Evolutionary conservation across 805 yeast genomes (phyloP), one percentile per base, ranked within the genome.

Genomic region (Lipomyces japonicus): DNA sequence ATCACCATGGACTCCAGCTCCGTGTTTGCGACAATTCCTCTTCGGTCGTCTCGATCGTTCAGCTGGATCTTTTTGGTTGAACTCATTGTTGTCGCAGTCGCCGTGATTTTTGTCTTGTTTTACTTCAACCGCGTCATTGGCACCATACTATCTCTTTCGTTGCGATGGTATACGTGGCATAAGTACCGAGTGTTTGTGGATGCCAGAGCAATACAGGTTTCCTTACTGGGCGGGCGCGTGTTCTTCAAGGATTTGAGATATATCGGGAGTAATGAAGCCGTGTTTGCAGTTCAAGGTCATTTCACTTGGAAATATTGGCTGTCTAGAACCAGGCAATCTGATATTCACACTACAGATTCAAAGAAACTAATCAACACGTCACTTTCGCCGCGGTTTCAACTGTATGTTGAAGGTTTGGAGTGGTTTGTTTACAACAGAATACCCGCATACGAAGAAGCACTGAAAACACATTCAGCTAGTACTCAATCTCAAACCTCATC

Each of bases 271-370:
- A 84, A 90, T 67, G 80, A 80, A 53, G 80, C 95, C 1, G 63
- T 87, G 1, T 77, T 87, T 7, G 73, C 86, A 1, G 75, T 86
- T 24, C 81, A 82, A 53, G 84, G 91, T 1, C 78, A 80, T 59
- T 63, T 91, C 24, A 86, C 95, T 0, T 93, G 97, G 97, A 68
- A 95, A 53, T 91, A 88, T 65, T 93, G 97, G 97, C 70, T 87
- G 44, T 68, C 36, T 6, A 64, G 67, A 3, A 65, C 74, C 16
- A 68, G 77, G 57, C 53, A 55, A 51, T 56, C 64, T 19, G 52
- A 41, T 9, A 12, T 63, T 63, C 34, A 61, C 46, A 26, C 44
- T 24, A 39, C 5, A 37, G 40, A 23, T 38, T 53, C n/a, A 23
- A 43, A 35, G 58, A 51, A 9, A 31, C 48, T 16, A 58, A 52